Evolutionary conservation across 208 protist species (phyloP).

Genomic region (Spongospora subterranea): DNA sequence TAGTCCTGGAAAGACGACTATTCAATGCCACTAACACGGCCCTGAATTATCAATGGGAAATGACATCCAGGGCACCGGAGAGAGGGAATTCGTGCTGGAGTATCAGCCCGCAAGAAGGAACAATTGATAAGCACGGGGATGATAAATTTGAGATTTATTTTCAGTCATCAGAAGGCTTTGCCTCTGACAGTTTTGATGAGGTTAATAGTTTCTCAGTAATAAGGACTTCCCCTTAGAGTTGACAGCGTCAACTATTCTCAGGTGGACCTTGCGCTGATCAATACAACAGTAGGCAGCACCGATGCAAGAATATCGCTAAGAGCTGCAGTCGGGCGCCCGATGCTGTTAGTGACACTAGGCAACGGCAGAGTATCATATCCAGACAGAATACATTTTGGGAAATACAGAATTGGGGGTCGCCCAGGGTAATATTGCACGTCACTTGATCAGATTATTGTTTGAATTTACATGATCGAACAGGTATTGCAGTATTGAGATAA

Average conservation of each 20-base stretch:
- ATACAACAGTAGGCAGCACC: not conserved
- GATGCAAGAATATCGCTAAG: not conserved
- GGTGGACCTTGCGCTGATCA: not conserved
- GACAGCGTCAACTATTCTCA: not conserved
- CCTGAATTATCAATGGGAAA: not conserved
- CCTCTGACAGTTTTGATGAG: not conserved
- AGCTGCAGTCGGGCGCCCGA: not conserved
- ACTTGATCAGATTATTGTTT: not conserved
- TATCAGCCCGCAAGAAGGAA: not conserved
- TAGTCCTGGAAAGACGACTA: not conserved
- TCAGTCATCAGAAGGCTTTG: not conserved
- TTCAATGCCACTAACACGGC: not conserved
- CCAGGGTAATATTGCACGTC: not conserved
- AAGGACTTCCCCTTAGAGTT: not conserved
- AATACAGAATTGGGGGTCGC: not conserved
- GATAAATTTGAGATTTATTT: not conserved
- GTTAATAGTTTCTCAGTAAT: not conserved
- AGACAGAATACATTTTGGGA: slow-evolving; percentile 3
- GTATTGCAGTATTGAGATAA: slow-evolving; percentile 1
- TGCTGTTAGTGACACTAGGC: not conserved
- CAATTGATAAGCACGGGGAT: not conserved
- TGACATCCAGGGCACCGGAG: not conserved
- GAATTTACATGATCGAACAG: not conserved
- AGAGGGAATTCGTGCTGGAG: not conserved
- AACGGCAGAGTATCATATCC: not conserved